A percentile compares a stretch with the other conserved stretches of the same genome.
Conservation (phyloP, 345 rosid genomes). For the Salix koriyanagi region DNA sequence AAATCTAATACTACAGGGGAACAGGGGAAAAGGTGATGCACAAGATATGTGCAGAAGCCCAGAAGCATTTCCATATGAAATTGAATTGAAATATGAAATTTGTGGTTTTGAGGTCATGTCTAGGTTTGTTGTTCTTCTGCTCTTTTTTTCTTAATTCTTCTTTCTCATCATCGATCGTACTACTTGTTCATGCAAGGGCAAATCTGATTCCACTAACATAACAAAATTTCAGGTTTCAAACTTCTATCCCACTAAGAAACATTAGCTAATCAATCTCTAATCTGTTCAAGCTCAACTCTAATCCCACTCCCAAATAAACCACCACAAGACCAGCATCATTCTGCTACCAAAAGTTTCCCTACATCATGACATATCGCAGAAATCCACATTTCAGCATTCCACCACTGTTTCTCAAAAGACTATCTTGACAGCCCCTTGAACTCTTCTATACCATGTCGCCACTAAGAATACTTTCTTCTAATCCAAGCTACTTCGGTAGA, state of each 20-base stretch:
- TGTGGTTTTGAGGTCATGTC: neutral
- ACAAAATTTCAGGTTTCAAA: neutral
- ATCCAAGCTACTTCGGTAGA: neutral
- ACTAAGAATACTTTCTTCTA: neutral
- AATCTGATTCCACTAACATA: neutral
- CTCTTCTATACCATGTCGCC: neutral
- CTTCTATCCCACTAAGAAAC: neutral
- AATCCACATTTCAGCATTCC: neutral
- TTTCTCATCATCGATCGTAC: neutral
- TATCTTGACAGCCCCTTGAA: neutral
- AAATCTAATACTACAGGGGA: neutral
- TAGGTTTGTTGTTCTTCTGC: neutral
- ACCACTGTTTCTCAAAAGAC: neutral
- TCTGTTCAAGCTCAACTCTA: neutral
- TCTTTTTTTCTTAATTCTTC: neutral
- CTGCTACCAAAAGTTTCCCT: neutral
- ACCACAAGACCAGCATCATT: neutral
- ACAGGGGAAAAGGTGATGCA: neutral
- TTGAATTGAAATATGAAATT: neutral
- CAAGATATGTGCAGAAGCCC: neutral
- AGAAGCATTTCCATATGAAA: neutral
- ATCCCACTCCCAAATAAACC: neutral
- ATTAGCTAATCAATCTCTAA: neutral
- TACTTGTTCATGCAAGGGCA: neutral
- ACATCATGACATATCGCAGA: neutral